Percentiles rank a stretch among this genome's conserved stretches.
These are phyloP conservation scores for Suhomyces pyralidae DNA, from an alignment of 805 yeast genomes.

Conservation along the genomic window DNA sequence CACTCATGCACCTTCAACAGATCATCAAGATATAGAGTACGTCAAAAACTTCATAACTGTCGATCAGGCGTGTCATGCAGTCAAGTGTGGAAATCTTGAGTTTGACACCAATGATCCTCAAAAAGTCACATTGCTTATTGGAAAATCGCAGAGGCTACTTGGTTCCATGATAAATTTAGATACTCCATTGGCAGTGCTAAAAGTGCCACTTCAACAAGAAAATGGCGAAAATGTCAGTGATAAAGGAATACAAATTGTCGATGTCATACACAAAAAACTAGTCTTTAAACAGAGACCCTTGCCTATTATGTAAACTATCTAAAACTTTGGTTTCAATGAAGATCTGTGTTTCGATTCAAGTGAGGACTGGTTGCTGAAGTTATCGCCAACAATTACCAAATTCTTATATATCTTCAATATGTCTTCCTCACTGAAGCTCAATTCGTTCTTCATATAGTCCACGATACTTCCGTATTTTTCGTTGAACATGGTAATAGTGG, in stretches of 20 bases:
- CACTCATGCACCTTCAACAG: constrained; percentile 31
- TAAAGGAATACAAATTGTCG: constrained; percentile 49
- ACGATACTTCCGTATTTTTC: constrained; percentile 53
- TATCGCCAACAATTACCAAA: constrained; percentile 20
- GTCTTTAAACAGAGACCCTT: constrained; percentile 68
- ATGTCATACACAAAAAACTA: constrained; percentile 56
- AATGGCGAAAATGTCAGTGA: background rate
- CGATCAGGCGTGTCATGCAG: constrained; percentile 41
- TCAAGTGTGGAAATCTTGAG: constrained; percentile 49
- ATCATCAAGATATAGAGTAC: constrained; percentile 28
- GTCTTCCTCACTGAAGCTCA: constrained; percentile 48
- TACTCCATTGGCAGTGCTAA: constrained; percentile 63
- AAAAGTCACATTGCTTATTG: constrained; percentile 58
- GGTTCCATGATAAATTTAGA: constrained; percentile 59
- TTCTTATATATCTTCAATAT: constrained; percentile 29
- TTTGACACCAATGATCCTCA: constrained; percentile 36
- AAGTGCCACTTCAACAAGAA: constrained; percentile 33
- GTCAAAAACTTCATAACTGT: constrained; percentile 32
- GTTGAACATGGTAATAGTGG: constrained; percentile 54
- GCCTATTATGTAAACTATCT: constrained; percentile 61
- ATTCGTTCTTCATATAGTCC: constrained; percentile 40
- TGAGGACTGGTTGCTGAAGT: background rate
- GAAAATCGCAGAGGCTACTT: constrained; percentile 65
- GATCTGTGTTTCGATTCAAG: constrained; percentile 8
- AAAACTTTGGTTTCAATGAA: constrained; percentile 2